Base-by-base conservation (phyloP, 176 grass and related monocot species). In the Neostapfia colusana region DNA sequence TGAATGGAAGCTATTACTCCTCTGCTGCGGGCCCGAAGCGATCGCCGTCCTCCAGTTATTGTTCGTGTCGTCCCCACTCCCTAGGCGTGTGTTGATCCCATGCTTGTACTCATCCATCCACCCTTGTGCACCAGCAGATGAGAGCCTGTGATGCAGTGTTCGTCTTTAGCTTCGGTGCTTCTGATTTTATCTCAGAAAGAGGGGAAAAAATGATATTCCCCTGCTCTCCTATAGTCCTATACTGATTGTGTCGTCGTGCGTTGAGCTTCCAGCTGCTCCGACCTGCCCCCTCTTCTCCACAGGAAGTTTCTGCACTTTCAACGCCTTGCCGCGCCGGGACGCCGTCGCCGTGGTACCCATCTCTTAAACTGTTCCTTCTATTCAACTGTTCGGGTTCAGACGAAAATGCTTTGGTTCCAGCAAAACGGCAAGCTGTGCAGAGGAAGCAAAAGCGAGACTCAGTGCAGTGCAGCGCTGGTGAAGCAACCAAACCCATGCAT, bases 391-490 rank as follows among this genome's bases (percentile, higher is more conserved):
- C n/a, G n/a, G n/a, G n/a, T n/a, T n/a, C n/a, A n/a, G n/a, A n/a
- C n/a, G n/a, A n/a, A n/a, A n/a, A n/a, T n/a, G n/a, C n/a, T n/a
- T n/a, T n/a, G n/a, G n/a, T n/a, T n/a, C n/a, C n/a, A n/a, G n/a
- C n/a, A n/a, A n/a, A n/a, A n/a, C n/a, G n/a, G n/a, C 35, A 5
- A 8, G 12, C 1, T 34, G 2, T 8, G 20, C 51, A 54, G 63
- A 88, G 82, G 84, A 72, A 65, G 38, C 86, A 70, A 82, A 91
- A 58, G 72, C 78, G 67, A 87, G 4, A 95, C 70, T 87, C 89
- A 46, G 72, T 76, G 92, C 84, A 95, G 78, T 31, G 81, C 84
- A 95, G 78, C 31, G 81, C 34, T 25, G 69, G 77, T 61, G 80
- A 89, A 48, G 41, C 20, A 41, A 16, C 53, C 53, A 3, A 17